Base-by-base conservation (phyloP, 352 stramenopile genomes). In the Phytophthora lateralis region DNA sequence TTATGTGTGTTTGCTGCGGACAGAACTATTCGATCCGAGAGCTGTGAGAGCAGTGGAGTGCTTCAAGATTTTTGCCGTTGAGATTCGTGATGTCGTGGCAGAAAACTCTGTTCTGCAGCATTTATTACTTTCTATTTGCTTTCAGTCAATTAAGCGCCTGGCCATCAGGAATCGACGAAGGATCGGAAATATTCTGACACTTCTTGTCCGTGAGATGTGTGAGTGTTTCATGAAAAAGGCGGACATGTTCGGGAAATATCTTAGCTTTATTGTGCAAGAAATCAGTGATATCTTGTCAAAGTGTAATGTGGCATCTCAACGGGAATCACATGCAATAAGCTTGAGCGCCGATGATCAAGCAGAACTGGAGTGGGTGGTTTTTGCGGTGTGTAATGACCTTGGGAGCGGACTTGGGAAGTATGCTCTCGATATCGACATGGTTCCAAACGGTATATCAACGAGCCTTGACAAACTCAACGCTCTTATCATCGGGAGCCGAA, bases 171-270 rank as follows among this genome's bases (percentile, higher is more conserved):
- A 64, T 47, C 55, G 69, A 15, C 71, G 58, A 34, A 42, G 66
- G 27, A 70, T 85, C 8, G 66, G 61, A 20, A 66, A 48, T 14
- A 62, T 62, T 6, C 58, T 93, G 17, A 76, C 80, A 17, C 73
- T 75, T 21, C 70, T 89, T n/a, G 66, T 93, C 34, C 80, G 82
- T 14, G 70, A 87, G 20, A 56, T 67, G 11, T 93, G 85, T 52
- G 82, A 92, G 10, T 58, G 70, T 27, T 92, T 88, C 30, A 82
- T 93, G 66, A 77, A 77, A 29, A 78, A 52, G 0, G 59, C 79
- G 0, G 82, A 93, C 10, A 61, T 70, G 24, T 95, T 95, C 67
- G 88, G 88, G n/a, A 88, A 80, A 48, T 93, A 93, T 46, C 62
- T 96, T 17, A 80, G 78, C 17, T 83, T 88, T 50, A 78, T 95